These are phyloP conservation scores for Laetiporus sulphureus DNA, from an alignment of 1,284 basidiomycete genomes.

Conservation along the genomic window DNA sequence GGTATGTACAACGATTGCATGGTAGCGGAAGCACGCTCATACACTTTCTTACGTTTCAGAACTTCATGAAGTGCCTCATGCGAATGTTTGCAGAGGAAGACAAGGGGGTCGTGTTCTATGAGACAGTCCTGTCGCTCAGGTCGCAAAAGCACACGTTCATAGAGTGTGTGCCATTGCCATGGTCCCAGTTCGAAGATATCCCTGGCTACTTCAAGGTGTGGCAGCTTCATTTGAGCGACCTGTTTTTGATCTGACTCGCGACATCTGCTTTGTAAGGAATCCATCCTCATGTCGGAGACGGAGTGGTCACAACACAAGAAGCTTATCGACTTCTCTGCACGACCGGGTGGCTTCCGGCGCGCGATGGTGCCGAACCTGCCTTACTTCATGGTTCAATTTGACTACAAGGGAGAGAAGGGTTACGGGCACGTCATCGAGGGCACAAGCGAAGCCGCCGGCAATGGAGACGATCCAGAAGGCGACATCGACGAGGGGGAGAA, in stretches of 20 bases:
- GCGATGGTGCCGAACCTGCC: conserved; percentile 95
- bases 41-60: conserved; percentile 43
- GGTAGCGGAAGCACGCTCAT: background rate
- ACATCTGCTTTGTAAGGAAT: conserved; percentile 61
- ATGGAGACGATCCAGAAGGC: conserved; percentile 54
- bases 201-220: conserved; percentile 90
- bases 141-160: conserved; percentile 89
- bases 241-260: background rate
- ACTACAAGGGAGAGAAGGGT: conserved; percentile 94
- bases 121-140: conserved; percentile 83
- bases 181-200: conserved; percentile 76
- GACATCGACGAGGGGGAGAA: conserved; percentile 79
- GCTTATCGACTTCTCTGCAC: conserved; percentile 85
- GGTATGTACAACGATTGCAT: conserved; percentile 41
- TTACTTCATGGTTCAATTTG: conserved; percentile 98
- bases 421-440: conserved; percentile 98
- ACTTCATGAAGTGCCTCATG: conserved; percentile 99
- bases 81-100: conserved; percentile 87
- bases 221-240: background rate
- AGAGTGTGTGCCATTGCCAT: conserved; percentile 88
- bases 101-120: conserved; percentile 89
- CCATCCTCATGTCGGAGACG: conserved; percentile 83
- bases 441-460: conserved; percentile 55
- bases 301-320: conserved; percentile 99
- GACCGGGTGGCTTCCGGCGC: conserved; percentile 86